A percentile compares a stretch with the other conserved stretches of the same genome.
These are phyloP conservation scores for Coniochaeta hoffmannii DNA, from an alignment of 2,329 filamentous ascomycete species.

Conservation along the genomic window DNA sequence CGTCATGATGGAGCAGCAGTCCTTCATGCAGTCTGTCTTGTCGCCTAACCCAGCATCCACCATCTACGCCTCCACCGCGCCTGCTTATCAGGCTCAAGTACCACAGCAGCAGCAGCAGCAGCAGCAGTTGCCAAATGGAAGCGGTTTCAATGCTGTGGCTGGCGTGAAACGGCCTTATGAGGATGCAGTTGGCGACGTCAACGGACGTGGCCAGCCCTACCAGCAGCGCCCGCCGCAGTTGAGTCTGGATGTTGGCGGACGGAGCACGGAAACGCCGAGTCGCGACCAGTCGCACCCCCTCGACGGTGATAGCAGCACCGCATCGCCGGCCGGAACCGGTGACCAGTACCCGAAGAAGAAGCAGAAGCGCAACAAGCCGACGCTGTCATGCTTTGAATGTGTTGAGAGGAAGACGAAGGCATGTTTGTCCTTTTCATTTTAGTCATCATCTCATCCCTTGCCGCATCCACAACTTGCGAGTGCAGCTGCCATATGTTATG, in stretches of 20 bases:
- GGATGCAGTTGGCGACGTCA: not conserved
- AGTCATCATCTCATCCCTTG: not conserved
- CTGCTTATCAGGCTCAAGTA: not conserved
- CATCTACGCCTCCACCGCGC: not conserved
- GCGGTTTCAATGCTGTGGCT: not conserved
- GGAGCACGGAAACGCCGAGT: not conserved
- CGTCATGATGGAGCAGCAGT: conserved; percentile 2
- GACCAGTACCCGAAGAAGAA: conserved; percentile 52
- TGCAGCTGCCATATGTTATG: not conserved
- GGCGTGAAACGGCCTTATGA: not conserved
- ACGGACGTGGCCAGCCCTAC: not conserved
- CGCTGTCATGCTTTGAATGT: conserved; percentile 70
- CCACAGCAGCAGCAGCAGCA: not conserved
- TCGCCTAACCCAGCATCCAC: not conserved
- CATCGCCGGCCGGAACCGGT: conserved; percentile 12
- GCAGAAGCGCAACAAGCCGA: conserved; percentile 80
- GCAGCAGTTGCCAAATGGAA: not conserved
- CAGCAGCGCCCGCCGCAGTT: not conserved
- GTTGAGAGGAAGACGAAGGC: conserved; percentile 79
- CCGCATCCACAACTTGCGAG: not conserved
- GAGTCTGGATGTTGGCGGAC: not conserved
- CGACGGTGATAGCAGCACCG: conserved; percentile 16
- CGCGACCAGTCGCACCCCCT: conserved; percentile 2
- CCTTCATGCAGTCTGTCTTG: not conserved
- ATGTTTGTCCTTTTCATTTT: conserved; percentile 4